These are phyloP conservation scores for Gypsophila paniculata DNA, from an alignment of 179 eudicot genomes.

Conservation along the genomic window DNA sequence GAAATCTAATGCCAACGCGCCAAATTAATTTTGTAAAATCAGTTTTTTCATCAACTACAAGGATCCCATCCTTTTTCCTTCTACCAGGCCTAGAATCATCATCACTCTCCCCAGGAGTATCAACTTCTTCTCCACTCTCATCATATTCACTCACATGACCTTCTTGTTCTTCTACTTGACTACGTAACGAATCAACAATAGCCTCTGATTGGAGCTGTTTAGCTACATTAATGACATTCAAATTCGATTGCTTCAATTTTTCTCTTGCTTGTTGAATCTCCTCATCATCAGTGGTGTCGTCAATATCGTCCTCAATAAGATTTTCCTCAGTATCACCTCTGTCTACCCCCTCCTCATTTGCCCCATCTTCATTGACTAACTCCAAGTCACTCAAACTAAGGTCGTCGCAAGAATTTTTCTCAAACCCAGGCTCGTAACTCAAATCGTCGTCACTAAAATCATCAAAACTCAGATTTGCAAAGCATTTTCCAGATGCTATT, in stretches of 20 bases:
- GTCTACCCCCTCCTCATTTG: background rate
- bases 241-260: background rate
- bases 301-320: background rate
- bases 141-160: background rate
- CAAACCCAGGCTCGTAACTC: background rate
- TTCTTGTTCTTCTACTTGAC: background rate
- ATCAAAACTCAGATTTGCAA: no score
- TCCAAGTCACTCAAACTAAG: background rate
- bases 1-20: constrained; percentile 3
- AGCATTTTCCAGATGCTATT: background rate
- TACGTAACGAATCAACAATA: background rate
- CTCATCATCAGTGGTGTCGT: background rate
- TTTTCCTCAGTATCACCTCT: background rate
- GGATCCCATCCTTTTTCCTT: background rate
- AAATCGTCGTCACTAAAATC: background rate
- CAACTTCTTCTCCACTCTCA: background rate
- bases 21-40: background rate
- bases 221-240: background rate
- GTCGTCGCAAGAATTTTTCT: background rate
- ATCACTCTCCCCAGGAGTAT: constrained; percentile 11
- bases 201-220: background rate
- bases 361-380: background rate
- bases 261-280: background rate
- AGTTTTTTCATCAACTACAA: background rate
- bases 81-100: background rate